Base-by-base conservation (phyloP, 2,329 filamentous ascomycete genomes). In the Clarireedia sp. region DNA sequence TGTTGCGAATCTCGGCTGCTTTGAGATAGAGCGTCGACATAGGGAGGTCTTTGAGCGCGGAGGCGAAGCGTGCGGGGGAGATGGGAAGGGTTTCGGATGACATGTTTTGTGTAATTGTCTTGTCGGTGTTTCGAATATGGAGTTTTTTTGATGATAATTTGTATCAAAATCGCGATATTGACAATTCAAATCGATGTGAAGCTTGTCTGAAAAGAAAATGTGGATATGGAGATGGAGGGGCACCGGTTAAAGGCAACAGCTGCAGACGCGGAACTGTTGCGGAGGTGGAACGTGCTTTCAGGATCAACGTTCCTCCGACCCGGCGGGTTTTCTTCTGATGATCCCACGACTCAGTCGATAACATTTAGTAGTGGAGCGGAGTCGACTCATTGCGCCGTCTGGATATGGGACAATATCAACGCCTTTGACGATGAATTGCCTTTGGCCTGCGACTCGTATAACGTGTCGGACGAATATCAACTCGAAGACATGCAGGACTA, bases 1-100 rank as follows among this genome's bases (percentile, higher is more conserved):
- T 82, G 77, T 90, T 90, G 68, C 81, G 82, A 59, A 91, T 77
- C 70, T 91, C 88, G 67, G 86, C 80, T 57, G 86, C 80, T 71
- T 90, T 90, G 70, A 86, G 77, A 71, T 87, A 83, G 6, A 91
- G 82, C 56, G 60, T 64, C 8, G 79, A 77, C 61, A 85, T 69
- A 41, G 86, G 80, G 55, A 91, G 82, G 58, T 84, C 80, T 61
- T 78, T 74, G 62, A 91, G 77, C 23, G 87, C 87, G 59, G 76
- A 74, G 66, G 83, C 81, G 73, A 89, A 89, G 67, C 79, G 79
- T 17, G 74, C 69, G 24, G 82, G 74, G 46, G 78, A 72, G 67
- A 89, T 89, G 57, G 85, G 85, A 10, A 68, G 66, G 6, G 41
- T 19, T 45, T 45, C 19, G 17, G 41, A 14, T 12, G 41, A 45